These are phyloP conservation scores for Oryza glumipatula DNA, from an alignment of 176 grass and related monocot species.

Conservation along the genomic window DNA sequence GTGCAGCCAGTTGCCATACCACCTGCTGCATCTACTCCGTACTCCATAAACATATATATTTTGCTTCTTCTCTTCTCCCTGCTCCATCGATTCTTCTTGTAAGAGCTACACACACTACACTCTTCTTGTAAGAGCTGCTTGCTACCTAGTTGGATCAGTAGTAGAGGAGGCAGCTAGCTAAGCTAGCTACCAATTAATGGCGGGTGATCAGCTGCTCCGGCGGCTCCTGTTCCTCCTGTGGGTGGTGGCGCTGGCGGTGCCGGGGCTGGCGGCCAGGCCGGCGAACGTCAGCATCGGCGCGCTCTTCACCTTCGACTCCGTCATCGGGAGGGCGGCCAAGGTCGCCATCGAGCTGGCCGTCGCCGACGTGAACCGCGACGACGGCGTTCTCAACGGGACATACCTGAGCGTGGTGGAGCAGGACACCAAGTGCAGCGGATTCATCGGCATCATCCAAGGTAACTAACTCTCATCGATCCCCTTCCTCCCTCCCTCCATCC, in stretches of 20 bases:
- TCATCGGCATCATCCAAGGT: slow-evolving; percentile 87
- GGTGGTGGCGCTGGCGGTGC: too few relatives aligned
- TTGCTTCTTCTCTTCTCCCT: too few relatives aligned
- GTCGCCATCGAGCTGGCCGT: slow-evolving; percentile 76
- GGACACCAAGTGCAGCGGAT: slow-evolving; percentile 88
- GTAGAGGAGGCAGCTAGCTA: too few relatives aligned
- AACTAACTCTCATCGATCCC: neutral
- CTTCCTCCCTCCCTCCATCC: too few relatives aligned
- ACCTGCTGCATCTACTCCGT: too few relatives aligned
- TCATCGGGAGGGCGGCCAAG: slow-evolving; percentile 73
- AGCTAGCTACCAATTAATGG: too few relatives aligned
- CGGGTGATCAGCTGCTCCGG: neutral
- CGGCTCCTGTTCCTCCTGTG: slow-evolving; percentile 8
- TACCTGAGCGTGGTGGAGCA: slow-evolving; percentile 55
- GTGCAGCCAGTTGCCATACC: too few relatives aligned
- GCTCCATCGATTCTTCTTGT: too few relatives aligned
- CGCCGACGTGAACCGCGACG: slow-evolving; percentile 70
- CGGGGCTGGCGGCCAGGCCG: neutral
- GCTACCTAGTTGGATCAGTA: too few relatives aligned
- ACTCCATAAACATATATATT: too few relatives aligned
- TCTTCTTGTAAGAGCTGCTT: too few relatives aligned
- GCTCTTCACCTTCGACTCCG: slow-evolving; percentile 77
- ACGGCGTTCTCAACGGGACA: slow-evolving; percentile 54
- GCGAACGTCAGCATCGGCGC: slow-evolving; percentile 68
- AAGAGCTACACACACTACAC: too few relatives aligned